Evolutionary conservation across 2,329 filamentous ascomycete genomes (phyloP).

Genomic region (Arthrobotrys iridis): DNA sequence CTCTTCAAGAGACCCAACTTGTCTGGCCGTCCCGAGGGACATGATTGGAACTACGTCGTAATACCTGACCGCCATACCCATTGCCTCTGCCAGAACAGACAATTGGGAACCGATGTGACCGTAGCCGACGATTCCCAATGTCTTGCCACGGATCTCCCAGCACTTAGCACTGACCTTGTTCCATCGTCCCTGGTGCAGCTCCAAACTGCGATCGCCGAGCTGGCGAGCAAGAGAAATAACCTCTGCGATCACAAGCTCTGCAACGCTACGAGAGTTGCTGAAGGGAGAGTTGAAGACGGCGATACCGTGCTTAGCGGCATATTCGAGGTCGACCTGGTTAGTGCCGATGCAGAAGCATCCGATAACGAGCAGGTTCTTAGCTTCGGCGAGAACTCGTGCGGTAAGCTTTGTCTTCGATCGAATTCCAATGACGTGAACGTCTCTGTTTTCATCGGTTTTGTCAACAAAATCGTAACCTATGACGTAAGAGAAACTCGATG

Average conservation of each 20-base stretch:
- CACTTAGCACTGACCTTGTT: constrained; percentile 97
- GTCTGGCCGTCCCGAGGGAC: constrained; percentile 86
- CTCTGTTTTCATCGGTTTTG: constrained; percentile 65
- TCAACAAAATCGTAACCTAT: constrained; percentile 54
- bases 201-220: constrained; percentile 88
- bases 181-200: constrained; percentile 94
- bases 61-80: constrained; percentile 98
- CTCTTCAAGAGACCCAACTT: constrained; percentile 79
- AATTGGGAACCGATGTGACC: constrained; percentile 97
- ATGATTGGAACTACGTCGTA: constrained; percentile 95
- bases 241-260: constrained; percentile 92
- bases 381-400: constrained; percentile 82
- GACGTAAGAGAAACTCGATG: constrained; percentile 1
- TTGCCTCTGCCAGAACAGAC: constrained; percentile 92
- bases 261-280: constrained; percentile 95
- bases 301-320: constrained; percentile 83
- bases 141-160: constrained; percentile 99
- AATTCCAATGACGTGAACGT: constrained; percentile 97
- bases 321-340: constrained; percentile 89
- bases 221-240: constrained; percentile 93
- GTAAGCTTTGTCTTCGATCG: constrained; percentile 97
- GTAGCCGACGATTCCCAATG: constrained; percentile 95
- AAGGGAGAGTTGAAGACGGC: constrained; percentile 99
- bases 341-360: constrained; percentile 99
- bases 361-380: constrained; percentile 92